phyloP scores from a whole-genome alignment of 305 asterid species.

The Striga hermonthica region DNA sequence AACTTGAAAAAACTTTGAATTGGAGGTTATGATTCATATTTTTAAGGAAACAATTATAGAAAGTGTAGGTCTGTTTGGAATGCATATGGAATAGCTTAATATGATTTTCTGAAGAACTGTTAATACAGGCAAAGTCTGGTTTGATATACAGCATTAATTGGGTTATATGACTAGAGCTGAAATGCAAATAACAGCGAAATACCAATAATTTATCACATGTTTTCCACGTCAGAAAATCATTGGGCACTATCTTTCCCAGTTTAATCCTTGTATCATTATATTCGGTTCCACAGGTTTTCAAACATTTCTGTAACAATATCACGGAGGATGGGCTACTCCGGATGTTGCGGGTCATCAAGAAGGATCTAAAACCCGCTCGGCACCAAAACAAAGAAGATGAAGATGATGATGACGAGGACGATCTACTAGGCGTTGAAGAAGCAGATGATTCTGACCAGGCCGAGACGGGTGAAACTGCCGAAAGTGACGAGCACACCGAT shows the following conservation, averaged over 20 bases:
- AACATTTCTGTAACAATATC: slow-evolving; percentile 57
- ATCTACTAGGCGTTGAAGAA: slow-evolving; percentile 80
- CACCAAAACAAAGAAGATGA: slow-evolving; percentile 61
- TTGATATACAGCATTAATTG: no score
- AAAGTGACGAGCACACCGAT: slow-evolving; percentile 74
- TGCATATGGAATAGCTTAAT: no score
- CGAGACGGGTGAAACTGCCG: slow-evolving; percentile 79
- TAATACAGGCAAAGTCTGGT: no score
- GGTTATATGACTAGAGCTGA: no score
- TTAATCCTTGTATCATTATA: slow-evolving; percentile 19
- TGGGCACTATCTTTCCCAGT: neutral
- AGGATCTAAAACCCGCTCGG: slow-evolving; percentile 89
- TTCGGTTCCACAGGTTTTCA: slow-evolving; percentile 60
- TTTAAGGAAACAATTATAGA: no score
- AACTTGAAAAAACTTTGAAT: no score
- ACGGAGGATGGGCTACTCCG: slow-evolving; percentile 82
- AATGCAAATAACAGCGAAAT: no score
- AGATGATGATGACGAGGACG: slow-evolving; percentile 58
- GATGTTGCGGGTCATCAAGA: slow-evolving; percentile 84
- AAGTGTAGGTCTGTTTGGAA: no score
- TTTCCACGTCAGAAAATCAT: slow-evolving; percentile 1
- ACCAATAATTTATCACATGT: no score
- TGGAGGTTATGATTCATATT: no score
- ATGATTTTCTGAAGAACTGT: no score
- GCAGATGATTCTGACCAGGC: slow-evolving; percentile 82